Evolutionary conservation across 1,139 yeast genomes (phyloP).

Genomic region (Blastobotrys serpentis): DNA sequence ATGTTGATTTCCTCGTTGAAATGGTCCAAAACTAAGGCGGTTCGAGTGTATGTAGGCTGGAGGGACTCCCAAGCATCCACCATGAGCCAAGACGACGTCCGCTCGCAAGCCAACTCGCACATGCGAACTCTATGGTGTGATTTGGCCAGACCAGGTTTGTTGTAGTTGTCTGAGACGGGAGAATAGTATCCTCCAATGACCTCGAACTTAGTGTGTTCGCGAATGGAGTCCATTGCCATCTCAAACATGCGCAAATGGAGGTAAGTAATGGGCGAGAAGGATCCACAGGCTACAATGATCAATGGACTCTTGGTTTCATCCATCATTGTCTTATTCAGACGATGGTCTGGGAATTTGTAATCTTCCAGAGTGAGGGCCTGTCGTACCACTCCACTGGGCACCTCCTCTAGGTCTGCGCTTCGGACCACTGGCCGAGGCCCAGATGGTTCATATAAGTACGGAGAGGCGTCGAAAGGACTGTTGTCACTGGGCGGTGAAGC

Average conservation of each 20-base stretch:
- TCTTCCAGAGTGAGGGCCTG: conserved; percentile 70
- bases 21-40: conserved; percentile 94
- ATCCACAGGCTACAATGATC: conserved; percentile 96
- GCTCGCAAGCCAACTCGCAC: conserved; percentile 97
- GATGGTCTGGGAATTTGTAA: conserved; percentile 81
- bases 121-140: conserved; percentile 88
- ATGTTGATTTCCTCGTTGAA: conserved; percentile 93
- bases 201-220: conserved; percentile 90
- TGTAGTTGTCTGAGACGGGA: conserved; percentile 94
- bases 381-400: conserved; percentile 87
- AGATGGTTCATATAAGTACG: conserved; percentile 32
- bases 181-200: conserved; percentile 96
- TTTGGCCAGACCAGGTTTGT: conserved; percentile 89
- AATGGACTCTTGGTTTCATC: conserved; percentile 83
- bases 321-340: conserved; percentile 67
- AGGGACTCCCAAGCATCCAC: conserved; percentile 99
- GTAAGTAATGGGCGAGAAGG: conserved; percentile 93
- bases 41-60: conserved; percentile 86
- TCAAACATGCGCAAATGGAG: conserved; percentile 95
- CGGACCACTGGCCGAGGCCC: conserved; percentile 42
- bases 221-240: conserved; percentile 94
- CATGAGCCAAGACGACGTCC: conserved; percentile 97
- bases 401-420: conserved; percentile 93
- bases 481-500: conserved; percentile 7
- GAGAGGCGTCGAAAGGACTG: conserved; percentile 2